Evolutionary conservation across 2,329 filamentous ascomycete species (phyloP), one percentile per base, ranked within the genome.

Genomic region (Pseudogymnoascus sp.): DNA sequence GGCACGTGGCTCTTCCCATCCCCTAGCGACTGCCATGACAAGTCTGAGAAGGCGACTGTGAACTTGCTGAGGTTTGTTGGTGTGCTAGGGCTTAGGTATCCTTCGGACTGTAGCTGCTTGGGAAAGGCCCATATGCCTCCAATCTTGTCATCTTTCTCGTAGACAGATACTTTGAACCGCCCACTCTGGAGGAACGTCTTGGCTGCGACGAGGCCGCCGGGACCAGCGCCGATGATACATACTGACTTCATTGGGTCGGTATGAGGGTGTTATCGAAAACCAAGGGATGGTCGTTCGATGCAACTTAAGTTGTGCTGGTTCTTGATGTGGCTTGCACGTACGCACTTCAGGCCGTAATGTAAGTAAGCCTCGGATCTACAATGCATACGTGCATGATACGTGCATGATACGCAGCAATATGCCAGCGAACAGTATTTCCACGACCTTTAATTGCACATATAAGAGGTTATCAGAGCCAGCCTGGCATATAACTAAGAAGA

Each of bases 71-170:
- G 60, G 21, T 63, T 63, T 12, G 41, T 48, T 28, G 21, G 60
- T 60, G 18, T 23, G 13, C 57, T 57, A 57, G 15, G 45, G 56
- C 10, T 57, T 45, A 58, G 57, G 35, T 21, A 63, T 62, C n/a
- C 57, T 34, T 33, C 61, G 9, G 21, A 33, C 15, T 38, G 10
- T 10, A 60, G 41, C 26, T 57, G 48, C 38, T 57, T 21, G n/a
- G 58, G 45, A 5, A 61, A 58, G 12, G 60, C 60, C 61, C 61
- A 63, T 15, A 62, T 60, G 8, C 57, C 61, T 10, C 61, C 61
- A 2, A 62, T 23, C 28, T 23, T 21, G 18, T 41, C 52, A 38
- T 30, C 33, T 33, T 58, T 37, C 21, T 63, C 61, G 23, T 30
- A 63, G 38, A 62, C 38, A 21, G 23, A 55, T 10, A 63, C 60